Conservation (phyloP, 805 yeast species). For the Zygoascus bituminiphila region DNA sequence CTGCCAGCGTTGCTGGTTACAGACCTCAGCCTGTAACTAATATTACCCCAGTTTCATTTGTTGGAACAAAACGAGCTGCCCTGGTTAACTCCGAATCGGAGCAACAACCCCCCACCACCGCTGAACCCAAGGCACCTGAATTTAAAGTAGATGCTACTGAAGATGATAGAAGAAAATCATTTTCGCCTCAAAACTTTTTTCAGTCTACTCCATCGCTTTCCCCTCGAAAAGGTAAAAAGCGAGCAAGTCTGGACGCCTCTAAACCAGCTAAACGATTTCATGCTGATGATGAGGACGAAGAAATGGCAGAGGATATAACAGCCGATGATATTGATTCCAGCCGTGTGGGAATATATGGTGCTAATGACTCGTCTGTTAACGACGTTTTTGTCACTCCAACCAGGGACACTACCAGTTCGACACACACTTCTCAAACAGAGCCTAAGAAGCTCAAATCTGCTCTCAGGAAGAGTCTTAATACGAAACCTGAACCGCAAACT, state of each 20-base stretch:
- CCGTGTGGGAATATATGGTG: not conserved
- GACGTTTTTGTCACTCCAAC: not conserved
- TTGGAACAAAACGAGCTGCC: slow-evolving; percentile 9
- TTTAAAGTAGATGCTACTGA: not conserved
- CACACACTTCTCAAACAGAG: slow-evolving; percentile 3
- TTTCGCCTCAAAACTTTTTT: slow-evolving; percentile 9
- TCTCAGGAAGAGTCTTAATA: not conserved
- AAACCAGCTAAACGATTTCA: not conserved
- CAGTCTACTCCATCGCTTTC: slow-evolving; percentile 3
- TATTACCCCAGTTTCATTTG: slow-evolving; percentile 6
- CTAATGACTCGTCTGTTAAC: not conserved
- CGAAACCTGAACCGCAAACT: not conserved
- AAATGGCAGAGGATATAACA: not conserved
- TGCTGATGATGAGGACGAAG: slow-evolving; percentile 4
- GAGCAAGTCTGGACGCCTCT: not conserved
- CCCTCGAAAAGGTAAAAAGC: slow-evolving; percentile 1
- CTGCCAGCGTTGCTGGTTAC: slow-evolving; percentile 2
- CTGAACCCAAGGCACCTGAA: not conserved
- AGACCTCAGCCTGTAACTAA: not conserved
- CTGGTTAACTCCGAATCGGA: slow-evolving; percentile 1
- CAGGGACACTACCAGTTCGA: not conserved
- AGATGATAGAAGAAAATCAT: slow-evolving; percentile 8
- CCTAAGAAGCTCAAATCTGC: not conserved
- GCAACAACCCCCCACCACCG: not conserved
- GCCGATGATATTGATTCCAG: not conserved